These are phyloP conservation scores for Nitzschia sp. DNA, from an alignment of 108 stramenopile genomes.

Conservation along the genomic window DNA sequence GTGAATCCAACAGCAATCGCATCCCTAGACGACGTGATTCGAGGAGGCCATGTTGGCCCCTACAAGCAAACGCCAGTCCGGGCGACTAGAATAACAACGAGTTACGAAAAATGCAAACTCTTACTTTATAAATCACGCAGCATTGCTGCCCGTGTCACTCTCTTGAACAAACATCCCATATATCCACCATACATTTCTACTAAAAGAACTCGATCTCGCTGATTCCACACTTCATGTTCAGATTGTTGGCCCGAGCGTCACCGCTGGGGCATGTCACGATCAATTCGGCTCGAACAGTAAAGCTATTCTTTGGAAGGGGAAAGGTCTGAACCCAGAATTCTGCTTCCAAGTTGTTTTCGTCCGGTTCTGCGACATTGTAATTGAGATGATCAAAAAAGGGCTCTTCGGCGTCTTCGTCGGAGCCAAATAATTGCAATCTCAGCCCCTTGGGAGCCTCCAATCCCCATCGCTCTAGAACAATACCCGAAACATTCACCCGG, in stretches of 20 bases:
- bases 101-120: too few relatives aligned
- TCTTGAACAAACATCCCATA: too few relatives aligned
- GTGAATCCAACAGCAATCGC: too few relatives aligned
- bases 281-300: neutral
- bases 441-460: neutral
- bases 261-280: neutral
- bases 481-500: neutral
- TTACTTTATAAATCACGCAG: too few relatives aligned
- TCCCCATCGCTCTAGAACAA: conserved; percentile 2
- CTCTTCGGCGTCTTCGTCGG: neutral
- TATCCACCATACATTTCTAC: too few relatives aligned
- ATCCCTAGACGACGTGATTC: too few relatives aligned
- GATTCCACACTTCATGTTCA: conserved; percentile 4
- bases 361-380: neutral
- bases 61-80: too few relatives aligned
- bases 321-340: neutral
- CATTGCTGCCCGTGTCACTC: too few relatives aligned
- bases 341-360: neutral
- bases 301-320: neutral
- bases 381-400: neutral
- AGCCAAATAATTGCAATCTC: neutral
- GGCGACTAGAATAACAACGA: too few relatives aligned
- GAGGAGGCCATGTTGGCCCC: too few relatives aligned
- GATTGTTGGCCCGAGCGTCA: neutral
- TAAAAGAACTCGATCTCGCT: neutral